Base-by-base conservation (phyloP, 805 yeast species). In the Metschnikowia anglica region DNA sequence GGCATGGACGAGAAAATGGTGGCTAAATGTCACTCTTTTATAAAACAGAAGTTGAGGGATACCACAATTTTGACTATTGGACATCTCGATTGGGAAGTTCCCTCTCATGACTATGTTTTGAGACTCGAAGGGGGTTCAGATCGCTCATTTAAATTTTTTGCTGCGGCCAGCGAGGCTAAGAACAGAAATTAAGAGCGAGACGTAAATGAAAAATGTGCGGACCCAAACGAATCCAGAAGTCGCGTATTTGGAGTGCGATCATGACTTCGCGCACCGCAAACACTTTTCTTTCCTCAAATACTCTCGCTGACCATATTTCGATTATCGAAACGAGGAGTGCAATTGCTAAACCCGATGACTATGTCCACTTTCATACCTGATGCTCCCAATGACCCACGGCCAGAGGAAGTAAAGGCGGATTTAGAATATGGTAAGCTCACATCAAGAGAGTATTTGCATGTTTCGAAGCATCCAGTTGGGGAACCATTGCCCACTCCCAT, bases 61-160 rank as follows among this genome's bases (percentile, higher is more conserved):
- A 86, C 95, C 0, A 82, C 96, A 0, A 80, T 83, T 2, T 72
- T 91, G 26, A 72, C 85, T 0, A 85, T 93, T 18, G 96, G 96
- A 0, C 99, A 91, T 61, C 74, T 88, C 21, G 80, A 76, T 18
- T 77, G 82, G 60, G 99, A 91, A 59, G 76, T 91, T 8, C 91
- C 96, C 0, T 56, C 62, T 3, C 85, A 89, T 54, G 83, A 87
- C 37, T 63, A 62, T 43, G 58, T 65, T 18, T 40, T 70, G 20
- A 54, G 58, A 44, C 54, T 70, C 21, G 30, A 40, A 4, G 72
- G 73, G 11, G 70, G 61, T 41, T 56, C 56, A 17, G 36, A 52
- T 5, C 44, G 67, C 25, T 42, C 48, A 35, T 61, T 55, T 40
- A 44, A 58, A 11, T 47, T 37, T 28, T 44, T 30, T 16, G 12